phyloP scores from a whole-genome alignment of 805 yeast species.

The Lipomyces anomalus region DNA sequence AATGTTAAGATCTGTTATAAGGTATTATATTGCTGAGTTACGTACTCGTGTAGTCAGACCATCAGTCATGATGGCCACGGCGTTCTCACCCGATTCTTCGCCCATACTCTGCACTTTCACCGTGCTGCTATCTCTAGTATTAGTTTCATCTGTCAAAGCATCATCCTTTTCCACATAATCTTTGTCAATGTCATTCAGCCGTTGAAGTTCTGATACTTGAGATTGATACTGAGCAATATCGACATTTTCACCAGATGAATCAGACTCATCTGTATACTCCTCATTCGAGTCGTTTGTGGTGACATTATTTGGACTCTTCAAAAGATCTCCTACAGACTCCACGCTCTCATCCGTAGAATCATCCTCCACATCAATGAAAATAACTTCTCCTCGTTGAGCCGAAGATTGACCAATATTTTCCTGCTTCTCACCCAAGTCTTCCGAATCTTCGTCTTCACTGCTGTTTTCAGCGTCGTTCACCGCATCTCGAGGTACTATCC shows the following conservation, averaged over 20 bases:
- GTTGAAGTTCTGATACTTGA: background rate
- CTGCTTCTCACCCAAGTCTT: slow-evolving; percentile 1
- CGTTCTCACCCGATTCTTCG: background rate
- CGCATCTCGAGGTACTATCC: background rate
- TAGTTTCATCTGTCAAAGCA: too few species aligned
- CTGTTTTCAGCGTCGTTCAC: background rate
- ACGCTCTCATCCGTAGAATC: background rate
- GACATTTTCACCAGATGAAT: background rate
- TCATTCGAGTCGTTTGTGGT: background rate
- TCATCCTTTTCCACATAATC: background rate
- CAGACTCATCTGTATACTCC: background rate
- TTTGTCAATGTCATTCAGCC: background rate
- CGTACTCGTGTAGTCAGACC: slow-evolving; percentile 5
- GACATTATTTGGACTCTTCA: too few species aligned
- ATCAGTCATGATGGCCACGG: background rate
- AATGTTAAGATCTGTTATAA: background rate
- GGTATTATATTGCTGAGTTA: background rate
- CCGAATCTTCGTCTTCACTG: background rate
- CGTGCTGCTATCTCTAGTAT: too few species aligned
- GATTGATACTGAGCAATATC: background rate
- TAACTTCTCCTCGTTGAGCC: background rate
- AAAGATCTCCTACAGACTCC: slow-evolving; percentile 2
- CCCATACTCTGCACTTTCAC: background rate
- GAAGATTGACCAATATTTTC: too few species aligned
- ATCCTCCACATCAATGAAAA: background rate